A percentile compares a stretch with the other conserved stretches of the same genome.
phyloP scores from a whole-genome alignment of 305 asterid genomes.

The Ilex paraguariensis region DNA sequence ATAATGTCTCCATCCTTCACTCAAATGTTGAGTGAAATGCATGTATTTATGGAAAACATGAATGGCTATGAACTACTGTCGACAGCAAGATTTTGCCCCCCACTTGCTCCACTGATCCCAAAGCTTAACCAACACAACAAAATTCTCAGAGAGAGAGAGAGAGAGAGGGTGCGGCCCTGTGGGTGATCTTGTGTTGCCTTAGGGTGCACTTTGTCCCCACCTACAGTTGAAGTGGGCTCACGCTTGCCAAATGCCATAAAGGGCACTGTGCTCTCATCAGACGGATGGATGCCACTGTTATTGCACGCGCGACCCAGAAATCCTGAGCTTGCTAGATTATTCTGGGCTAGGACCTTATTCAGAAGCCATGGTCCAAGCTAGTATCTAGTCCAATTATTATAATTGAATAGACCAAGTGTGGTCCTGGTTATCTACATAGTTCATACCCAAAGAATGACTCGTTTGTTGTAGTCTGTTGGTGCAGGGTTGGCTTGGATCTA shows the following conservation, averaged over 20 bases:
- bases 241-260: constrained; percentile 27
- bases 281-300: too few relatives aligned
- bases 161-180: constrained; percentile 12
- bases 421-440: too few relatives aligned
- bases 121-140: constrained; percentile 14
- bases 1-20: constrained; percentile 28
- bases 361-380: too few relatives aligned
- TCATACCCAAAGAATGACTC: too few relatives aligned
- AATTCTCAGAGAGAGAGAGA: constrained; percentile 4
- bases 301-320: too few relatives aligned
- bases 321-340: too few relatives aligned
- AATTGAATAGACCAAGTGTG: too few relatives aligned
- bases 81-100: constrained; percentile 3
- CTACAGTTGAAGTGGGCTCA: constrained; percentile 14
- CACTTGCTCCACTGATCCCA: constrained; percentile 4
- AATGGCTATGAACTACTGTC: background rate
- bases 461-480: too few relatives aligned
- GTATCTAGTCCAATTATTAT: too few relatives aligned
- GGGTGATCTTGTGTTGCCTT: constrained; percentile 22
- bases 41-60: background rate
- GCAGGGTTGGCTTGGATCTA: too few relatives aligned
- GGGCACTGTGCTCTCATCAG: background rate
- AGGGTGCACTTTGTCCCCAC: constrained; percentile 56
- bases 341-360: too few relatives aligned
- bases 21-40: background rate